These are phyloP conservation scores for Silybum marianum DNA, from an alignment of 129 eudicot genomes.

Conservation along the genomic window DNA sequence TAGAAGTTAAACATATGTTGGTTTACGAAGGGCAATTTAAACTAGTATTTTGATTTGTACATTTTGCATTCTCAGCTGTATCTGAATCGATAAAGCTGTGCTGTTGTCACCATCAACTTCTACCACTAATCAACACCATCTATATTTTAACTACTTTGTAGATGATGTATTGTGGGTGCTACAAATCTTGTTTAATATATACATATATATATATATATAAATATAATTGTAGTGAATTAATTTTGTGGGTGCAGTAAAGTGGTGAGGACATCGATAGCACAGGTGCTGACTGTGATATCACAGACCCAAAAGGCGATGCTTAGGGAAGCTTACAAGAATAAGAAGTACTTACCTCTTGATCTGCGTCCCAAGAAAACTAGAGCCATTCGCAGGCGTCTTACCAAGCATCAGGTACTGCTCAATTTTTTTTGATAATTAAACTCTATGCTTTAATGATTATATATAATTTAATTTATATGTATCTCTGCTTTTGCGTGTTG, in stretches of 20 bases:
- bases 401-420: constrained; percentile 57
- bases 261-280: constrained; percentile 74
- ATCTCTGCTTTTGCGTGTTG: background rate
- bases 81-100: background rate
- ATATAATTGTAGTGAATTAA: no score
- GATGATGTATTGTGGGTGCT: background rate
- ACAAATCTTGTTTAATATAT: no score
- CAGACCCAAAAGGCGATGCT: constrained; percentile 69
- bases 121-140: no score
- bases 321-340: constrained; percentile 72
- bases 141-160: background rate
- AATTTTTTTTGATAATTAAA: background rate
- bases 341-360: constrained; percentile 69
- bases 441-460: background rate
- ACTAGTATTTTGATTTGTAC: background rate
- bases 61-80: background rate
- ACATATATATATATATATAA: no score
- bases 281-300: constrained; percentile 74
- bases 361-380: constrained; percentile 73
- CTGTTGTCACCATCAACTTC: no score
- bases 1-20: no score
- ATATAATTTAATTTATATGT: background rate
- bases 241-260: constrained; percentile 44
- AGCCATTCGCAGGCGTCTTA: constrained; percentile 63
- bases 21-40: no score